These are phyloP conservation scores for Epichloe gansuensis DNA, from an alignment of 2,329 filamentous ascomycete genomes.

Conservation along the genomic window DNA sequence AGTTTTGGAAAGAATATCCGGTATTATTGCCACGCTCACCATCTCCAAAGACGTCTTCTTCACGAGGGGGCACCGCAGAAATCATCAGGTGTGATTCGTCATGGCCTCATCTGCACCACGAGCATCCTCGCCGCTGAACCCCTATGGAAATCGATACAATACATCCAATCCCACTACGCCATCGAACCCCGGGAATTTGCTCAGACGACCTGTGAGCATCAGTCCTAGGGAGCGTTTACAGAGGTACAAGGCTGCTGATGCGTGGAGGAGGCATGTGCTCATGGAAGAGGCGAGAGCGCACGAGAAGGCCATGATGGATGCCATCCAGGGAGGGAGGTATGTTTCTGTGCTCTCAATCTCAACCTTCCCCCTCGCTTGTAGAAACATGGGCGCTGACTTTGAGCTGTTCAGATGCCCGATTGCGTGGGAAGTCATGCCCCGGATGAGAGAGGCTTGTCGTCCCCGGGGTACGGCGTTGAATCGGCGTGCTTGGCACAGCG, in stretches of 20 bases:
- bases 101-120: no score
- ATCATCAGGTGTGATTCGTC: no score
- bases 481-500: neutral
- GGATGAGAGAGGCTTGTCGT: no score
- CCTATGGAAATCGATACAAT: neutral
- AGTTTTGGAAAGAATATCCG: no score
- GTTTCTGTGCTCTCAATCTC: conserved; percentile 2
- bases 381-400: no score
- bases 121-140: conserved; percentile 18
- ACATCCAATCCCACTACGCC: no score
- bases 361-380: no score
- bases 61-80: no score
- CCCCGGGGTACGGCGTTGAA: no score
- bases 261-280: conserved; percentile 24
- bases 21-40: no score
- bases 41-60: neutral
- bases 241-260: conserved; percentile 29
- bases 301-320: conserved; percentile 8
- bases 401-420: no score
- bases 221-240: conserved; percentile 30
- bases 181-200: neutral
- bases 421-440: no score
- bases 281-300: conserved; percentile 16
- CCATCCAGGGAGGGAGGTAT: conserved; percentile 1
- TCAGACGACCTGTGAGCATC: conserved; percentile 11